Percentiles rank a stretch among this genome's conserved stretches.
phyloP scores from a whole-genome alignment of 306 rosid species.

The Vicia villosa region DNA sequence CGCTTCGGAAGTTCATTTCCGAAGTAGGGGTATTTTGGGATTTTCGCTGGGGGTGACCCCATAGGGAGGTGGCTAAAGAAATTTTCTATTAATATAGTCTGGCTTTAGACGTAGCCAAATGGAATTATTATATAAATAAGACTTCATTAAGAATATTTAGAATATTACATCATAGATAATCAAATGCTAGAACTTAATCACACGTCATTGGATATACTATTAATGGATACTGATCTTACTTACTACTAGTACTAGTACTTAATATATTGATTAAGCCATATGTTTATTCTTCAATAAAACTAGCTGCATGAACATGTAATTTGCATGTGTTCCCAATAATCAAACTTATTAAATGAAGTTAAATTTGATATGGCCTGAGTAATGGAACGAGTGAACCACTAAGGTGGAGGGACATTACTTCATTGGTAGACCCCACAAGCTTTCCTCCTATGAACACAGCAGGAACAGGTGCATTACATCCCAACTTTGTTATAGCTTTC shows the following conservation, averaged over 20 bases:
- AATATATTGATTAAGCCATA: neutral
- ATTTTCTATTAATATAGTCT: too few relatives aligned
- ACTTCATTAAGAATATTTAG: conserved; percentile 62
- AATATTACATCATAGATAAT: conserved; percentile 57
- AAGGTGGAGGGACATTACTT: conserved; percentile 96
- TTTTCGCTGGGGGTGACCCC: too few relatives aligned
- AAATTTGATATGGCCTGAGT: conserved; percentile 51
- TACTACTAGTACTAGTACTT: neutral
- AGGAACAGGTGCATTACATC: conserved; percentile 74
- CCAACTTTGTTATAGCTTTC: conserved; percentile 73
- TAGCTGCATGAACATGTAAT: conserved; percentile 2
- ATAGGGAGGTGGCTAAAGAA: too few relatives aligned
- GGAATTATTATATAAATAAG: conserved; percentile 39
- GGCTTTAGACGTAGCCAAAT: too few relatives aligned
- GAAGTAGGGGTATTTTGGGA: too few relatives aligned
- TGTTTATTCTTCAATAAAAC: conserved; percentile 51
- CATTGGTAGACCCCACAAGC: conserved; percentile 91
- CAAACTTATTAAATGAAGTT: conserved; percentile 16
- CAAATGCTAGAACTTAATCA: conserved; percentile 57
- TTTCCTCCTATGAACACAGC: conserved; percentile 94
- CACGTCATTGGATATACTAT: conserved; percentile 35
- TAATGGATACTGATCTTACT: conserved; percentile 38
- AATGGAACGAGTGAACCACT: conserved; percentile 60
- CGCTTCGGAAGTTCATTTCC: too few relatives aligned
- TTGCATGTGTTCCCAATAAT: neutral